Percentiles rank a stretch among this genome's conserved stretches.
phyloP scores from a whole-genome alignment of 257 asterid genomes.

The Phtheirospermum japonicum region DNA sequence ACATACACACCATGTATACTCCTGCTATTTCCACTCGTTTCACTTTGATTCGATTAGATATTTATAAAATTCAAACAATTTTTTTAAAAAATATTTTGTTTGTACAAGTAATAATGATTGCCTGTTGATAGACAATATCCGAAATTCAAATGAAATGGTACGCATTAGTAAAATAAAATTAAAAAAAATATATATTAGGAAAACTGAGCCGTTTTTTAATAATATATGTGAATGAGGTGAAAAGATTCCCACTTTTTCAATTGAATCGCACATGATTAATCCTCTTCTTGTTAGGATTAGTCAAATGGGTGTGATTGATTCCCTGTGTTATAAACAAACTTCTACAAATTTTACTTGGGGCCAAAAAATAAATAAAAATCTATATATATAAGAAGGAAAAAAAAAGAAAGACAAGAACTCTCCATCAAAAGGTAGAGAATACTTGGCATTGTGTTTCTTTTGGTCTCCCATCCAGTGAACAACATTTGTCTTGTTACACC shows the following conservation, averaged over 20 bases:
- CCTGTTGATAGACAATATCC: no score
- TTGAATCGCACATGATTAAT: slow-evolving; percentile 36
- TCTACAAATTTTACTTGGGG: neutral
- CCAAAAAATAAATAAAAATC: neutral
- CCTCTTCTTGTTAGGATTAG: slow-evolving; percentile 18
- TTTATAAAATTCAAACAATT: no score
- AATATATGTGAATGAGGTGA: neutral
- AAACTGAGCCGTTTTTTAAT: neutral
- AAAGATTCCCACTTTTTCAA: slow-evolving; percentile 30
- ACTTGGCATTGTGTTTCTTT: slow-evolving; percentile 28
- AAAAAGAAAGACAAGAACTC: neutral
- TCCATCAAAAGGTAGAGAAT: slow-evolving; percentile 32
- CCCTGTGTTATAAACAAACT: slow-evolving; percentile 10
- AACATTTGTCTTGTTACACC: slow-evolving; percentile 35
- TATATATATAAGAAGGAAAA: neutral
- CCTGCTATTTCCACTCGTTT: no score
- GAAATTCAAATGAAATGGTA: no score
- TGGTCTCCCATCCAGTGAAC: slow-evolving; percentile 41
- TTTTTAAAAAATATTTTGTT: no score
- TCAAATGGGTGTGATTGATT: slow-evolving; percentile 39
- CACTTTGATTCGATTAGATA: no score
- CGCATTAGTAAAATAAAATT: no score
- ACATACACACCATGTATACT: no score
- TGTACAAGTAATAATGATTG: no score
- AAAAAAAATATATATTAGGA: no score